Percentiles rank a stretch among this genome's conserved stretches.
phyloP scores from a whole-genome alignment of 768 basidiomycete genomes.

The Lactarius hatsudake region DNA sequence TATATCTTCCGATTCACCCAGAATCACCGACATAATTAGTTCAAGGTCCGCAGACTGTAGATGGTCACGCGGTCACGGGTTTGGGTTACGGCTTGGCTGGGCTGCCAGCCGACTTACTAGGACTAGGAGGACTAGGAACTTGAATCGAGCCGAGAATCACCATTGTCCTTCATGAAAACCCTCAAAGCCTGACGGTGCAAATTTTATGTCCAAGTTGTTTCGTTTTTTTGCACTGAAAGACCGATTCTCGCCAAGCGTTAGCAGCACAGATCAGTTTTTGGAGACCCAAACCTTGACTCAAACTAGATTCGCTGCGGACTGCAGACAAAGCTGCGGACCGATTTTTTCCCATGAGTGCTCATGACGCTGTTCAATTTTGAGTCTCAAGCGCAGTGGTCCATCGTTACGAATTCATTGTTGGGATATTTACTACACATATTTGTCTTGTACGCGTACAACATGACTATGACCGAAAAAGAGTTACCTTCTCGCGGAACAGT shows the following conservation, averaged over 20 bases:
- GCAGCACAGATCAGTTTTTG: neutral
- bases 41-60: conserved; percentile 4
- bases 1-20: conserved; percentile 9
- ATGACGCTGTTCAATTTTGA: neutral
- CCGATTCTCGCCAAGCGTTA: too few species aligned
- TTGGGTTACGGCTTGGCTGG: too few species aligned
- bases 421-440: neutral
- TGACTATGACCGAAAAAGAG: neutral
- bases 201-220: too few species aligned
- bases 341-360: neutral
- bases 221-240: neutral
- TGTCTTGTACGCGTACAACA: neutral
- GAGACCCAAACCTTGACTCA: neutral
- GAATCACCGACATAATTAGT: conserved; percentile 16
- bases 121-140: too few species aligned
- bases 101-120: too few species aligned
- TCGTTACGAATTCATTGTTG: neutral
- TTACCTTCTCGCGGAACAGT: neutral
- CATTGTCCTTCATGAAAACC: too few species aligned
- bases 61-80: neutral
- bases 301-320: neutral
- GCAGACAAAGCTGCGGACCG: neutral
- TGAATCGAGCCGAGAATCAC: too few species aligned
- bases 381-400: neutral
- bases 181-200: too few species aligned